phyloP scores from a whole-genome alignment of 2,329 filamentous ascomycete species.

The Acephala macrosclerotiorum region DNA sequence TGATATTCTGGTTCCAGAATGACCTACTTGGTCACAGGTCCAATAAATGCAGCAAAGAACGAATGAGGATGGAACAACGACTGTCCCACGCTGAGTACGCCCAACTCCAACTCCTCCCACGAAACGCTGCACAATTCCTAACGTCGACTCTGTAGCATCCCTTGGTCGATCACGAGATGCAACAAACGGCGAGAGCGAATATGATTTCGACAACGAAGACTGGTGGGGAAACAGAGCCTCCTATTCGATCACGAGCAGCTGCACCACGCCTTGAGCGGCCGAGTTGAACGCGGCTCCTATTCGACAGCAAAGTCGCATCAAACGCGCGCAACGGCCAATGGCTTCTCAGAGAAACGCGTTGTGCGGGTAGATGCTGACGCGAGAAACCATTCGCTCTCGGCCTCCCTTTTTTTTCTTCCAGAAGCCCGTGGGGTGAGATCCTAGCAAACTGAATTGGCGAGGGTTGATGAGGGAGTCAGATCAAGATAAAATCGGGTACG shows the following conservation, averaged over 20 bases:
- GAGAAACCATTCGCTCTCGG: conserved; percentile 11
- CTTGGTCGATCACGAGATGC: conserved; percentile 8
- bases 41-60: neutral
- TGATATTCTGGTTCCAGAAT: neutral
- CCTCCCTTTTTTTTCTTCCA: neutral
- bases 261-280: conserved; percentile 4
- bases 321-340: conserved; percentile 16
- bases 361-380: conserved; percentile 19
- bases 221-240: conserved; percentile 3
- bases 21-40: conserved; percentile 7
- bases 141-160: neutral
- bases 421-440: neutral
- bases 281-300: neutral
- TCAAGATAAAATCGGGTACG: conserved; percentile 9
- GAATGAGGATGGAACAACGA: conserved; percentile 2
- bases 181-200: neutral
- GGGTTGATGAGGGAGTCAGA: neutral
- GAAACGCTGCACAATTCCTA: neutral
- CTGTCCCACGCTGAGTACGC: neutral
- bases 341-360: conserved; percentile 11
- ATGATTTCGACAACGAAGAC: neutral
- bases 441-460: neutral
- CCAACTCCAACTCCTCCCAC: conserved; percentile 1
- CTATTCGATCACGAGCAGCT: conserved; percentile 6
- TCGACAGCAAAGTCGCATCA: neutral